A percentile compares a stretch with the other conserved stretches of the same genome.
phyloP scores from a whole-genome alignment of 371 early-diverging fungal species.

The Apophysomyces elegans region DNA sequence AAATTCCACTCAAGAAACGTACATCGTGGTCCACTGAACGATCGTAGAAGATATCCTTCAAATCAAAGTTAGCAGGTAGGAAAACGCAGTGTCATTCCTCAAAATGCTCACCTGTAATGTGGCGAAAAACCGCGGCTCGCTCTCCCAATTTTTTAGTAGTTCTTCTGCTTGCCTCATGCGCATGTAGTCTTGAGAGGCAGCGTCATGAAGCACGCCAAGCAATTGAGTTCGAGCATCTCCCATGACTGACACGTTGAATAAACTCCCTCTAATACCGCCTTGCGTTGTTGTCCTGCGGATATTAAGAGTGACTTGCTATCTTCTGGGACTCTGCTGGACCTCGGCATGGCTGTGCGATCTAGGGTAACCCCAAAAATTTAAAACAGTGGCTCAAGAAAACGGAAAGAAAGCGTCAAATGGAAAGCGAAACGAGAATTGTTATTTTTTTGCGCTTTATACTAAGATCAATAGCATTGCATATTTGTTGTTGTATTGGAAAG shows the following conservation, averaged over 20 bases:
- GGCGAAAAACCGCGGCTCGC: conserved; percentile 71
- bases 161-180: conserved; percentile 72
- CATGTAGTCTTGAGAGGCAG: conserved; percentile 70
- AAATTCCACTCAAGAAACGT: conserved; percentile 81
- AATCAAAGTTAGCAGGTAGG: neutral
- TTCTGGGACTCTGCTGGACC: too few relatives aligned
- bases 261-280: too few relatives aligned
- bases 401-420: too few relatives aligned
- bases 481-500: too few relatives aligned
- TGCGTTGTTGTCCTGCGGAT: too few relatives aligned
- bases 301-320: too few relatives aligned
- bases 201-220: conserved; percentile 60
- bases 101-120: conserved; percentile 66
- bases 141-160: conserved; percentile 80
- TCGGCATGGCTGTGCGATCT: too few relatives aligned
- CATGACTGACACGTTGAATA: conserved; percentile 34
- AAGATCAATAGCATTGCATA: too few relatives aligned
- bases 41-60: conserved; percentile 81
- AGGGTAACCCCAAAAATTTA: too few relatives aligned
- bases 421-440: too few relatives aligned
- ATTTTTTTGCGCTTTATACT: too few relatives aligned
- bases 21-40: conserved; percentile 60
- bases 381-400: too few relatives aligned
- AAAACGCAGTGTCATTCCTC: neutral
- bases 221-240: conserved; percentile 61